These are phyloP conservation scores for Saprolegnia parasitica DNA, from an alignment of 352 stramenopile genomes.

Conservation along the genomic window DNA sequence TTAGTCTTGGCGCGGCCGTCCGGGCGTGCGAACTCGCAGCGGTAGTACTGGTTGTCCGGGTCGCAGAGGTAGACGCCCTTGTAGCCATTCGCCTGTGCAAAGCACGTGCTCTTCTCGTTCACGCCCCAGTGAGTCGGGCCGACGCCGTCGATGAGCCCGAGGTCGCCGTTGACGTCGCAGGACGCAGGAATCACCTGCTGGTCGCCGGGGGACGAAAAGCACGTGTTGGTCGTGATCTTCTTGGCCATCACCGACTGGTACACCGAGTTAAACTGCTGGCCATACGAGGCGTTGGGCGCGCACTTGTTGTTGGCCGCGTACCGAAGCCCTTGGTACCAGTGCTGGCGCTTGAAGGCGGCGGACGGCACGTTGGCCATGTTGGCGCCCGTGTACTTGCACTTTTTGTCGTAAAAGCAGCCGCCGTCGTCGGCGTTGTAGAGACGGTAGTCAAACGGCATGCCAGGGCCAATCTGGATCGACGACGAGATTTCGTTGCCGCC, in stretches of 20 bases:
- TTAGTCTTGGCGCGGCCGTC: slow-evolving; percentile 3
- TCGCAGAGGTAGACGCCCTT: slow-evolving; percentile 52
- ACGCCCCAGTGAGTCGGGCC: slow-evolving; percentile 46
- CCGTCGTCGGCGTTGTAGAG: slow-evolving; percentile 30
- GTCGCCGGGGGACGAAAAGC: slow-evolving; percentile 26
- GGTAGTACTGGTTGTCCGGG: slow-evolving; percentile 35
- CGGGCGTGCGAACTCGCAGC: neutral
- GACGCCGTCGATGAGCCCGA: slow-evolving; percentile 42
- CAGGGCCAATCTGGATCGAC: slow-evolving; percentile 81
- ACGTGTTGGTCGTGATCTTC: slow-evolving; percentile 47
- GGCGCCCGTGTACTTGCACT: slow-evolving; percentile 43
- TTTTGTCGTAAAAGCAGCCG: slow-evolving; percentile 40
- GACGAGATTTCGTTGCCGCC: slow-evolving; percentile 70
- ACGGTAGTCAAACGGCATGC: slow-evolving; percentile 56
- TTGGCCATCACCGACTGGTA: slow-evolving; percentile 33
- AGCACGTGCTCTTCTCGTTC: slow-evolving; percentile 63
- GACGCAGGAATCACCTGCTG: slow-evolving; percentile 40
- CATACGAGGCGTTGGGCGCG: slow-evolving; percentile 21
- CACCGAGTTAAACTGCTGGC: slow-evolving; percentile 36
- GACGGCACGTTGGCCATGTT: slow-evolving; percentile 46
- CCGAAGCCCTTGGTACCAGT: slow-evolving; percentile 55
- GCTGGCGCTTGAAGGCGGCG: slow-evolving; percentile 40
- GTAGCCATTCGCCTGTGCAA: slow-evolving; percentile 52
- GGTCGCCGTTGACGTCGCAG: slow-evolving; percentile 48
- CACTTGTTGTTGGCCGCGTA: slow-evolving; percentile 50